Conservation (phyloP, 31 red algal genomes). For the Endocladia muricata region DNA sequence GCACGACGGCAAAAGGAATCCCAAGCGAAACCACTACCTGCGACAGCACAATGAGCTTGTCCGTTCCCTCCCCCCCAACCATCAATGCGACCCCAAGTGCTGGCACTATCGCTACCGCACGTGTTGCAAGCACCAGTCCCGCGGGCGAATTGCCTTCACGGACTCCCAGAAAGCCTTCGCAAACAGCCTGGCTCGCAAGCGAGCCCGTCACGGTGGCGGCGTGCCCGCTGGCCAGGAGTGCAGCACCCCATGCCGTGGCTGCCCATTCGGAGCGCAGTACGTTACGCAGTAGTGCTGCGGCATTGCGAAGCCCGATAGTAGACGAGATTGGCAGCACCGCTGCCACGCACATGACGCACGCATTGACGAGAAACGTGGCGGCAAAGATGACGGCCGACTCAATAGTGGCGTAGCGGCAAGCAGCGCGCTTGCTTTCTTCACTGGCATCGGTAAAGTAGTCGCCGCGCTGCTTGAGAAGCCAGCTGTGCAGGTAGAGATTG, state of each 20-base stretch:
- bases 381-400: conserved; percentile 80
- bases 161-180: conserved; percentile 88
- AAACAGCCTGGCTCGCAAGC: conserved; percentile 90
- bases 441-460: not conserved
- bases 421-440: not conserved
- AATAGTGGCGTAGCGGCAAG: conserved; percentile 54
- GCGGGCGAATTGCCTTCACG: not conserved
- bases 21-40: conserved; percentile 85
- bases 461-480: conserved; percentile 33
- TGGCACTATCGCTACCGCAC: conserved; percentile 77
- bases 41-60: conserved; percentile 78
- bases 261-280: conserved; percentile 52
- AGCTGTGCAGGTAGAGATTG: conserved; percentile 87
- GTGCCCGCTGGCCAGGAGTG: conserved; percentile 87
- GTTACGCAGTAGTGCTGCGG: conserved; percentile 62
- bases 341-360: conserved; percentile 74
- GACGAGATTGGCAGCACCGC: conserved; percentile 42
- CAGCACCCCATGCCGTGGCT: conserved; percentile 79
- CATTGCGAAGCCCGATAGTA: conserved; percentile 69
- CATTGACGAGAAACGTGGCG: conserved; percentile 89
- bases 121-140: conserved; percentile 51
- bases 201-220: conserved; percentile 83
- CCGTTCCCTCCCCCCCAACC: conserved; percentile 67
- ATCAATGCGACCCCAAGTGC: conserved; percentile 56
- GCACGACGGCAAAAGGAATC: conserved; percentile 91